Conservation (phyloP, 495 filamentous ascomycete species). For the Lindgomyces ingoldianus region DNA sequence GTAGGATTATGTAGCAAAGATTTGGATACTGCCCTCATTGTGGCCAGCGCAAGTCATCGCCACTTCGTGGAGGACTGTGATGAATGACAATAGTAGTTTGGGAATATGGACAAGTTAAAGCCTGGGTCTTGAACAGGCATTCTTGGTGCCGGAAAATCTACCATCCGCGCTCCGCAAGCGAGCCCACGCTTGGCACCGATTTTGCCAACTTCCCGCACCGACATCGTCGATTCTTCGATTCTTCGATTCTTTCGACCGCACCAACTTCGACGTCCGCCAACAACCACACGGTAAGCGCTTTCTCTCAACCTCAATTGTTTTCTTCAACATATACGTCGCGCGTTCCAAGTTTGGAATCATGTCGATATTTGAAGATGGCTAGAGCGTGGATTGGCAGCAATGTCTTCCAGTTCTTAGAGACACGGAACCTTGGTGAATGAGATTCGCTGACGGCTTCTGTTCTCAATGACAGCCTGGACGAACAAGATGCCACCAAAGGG, state of each 20-base stretch:
- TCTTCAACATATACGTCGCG: conserved; percentile 24
- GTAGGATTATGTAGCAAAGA: background rate
- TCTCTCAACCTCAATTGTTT: conserved; percentile 1
- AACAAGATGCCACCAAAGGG: conserved; percentile 48
- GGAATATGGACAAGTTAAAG: background rate
- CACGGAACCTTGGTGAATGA: conserved; percentile 69
- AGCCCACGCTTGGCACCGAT: background rate
- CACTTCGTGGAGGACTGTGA: background rate
- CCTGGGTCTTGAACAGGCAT: background rate
- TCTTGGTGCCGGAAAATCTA: background rate
- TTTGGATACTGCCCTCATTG: background rate
- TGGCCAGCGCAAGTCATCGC: background rate
- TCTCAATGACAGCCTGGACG: conserved; percentile 99
- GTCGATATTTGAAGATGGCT: conserved; percentile 78
- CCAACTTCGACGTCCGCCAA: conserved; percentile 18
- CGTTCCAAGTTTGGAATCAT: conserved; percentile 46
- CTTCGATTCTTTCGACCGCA: conserved; percentile 15
- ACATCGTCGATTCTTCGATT: conserved; percentile 12
- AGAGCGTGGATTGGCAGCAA: conserved; percentile 69
- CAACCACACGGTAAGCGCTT: conserved; percentile 29
- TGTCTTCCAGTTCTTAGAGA: conserved; percentile 72
- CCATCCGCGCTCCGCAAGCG: conserved; percentile 1
- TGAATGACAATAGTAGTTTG: too few species aligned
- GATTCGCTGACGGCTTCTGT: conserved; percentile 86
- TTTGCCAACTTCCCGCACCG: background rate